These are phyloP conservation scores for Pulveroboletus ravenelii DNA, from an alignment of 768 basidiomycete species.

Conservation along the genomic window DNA sequence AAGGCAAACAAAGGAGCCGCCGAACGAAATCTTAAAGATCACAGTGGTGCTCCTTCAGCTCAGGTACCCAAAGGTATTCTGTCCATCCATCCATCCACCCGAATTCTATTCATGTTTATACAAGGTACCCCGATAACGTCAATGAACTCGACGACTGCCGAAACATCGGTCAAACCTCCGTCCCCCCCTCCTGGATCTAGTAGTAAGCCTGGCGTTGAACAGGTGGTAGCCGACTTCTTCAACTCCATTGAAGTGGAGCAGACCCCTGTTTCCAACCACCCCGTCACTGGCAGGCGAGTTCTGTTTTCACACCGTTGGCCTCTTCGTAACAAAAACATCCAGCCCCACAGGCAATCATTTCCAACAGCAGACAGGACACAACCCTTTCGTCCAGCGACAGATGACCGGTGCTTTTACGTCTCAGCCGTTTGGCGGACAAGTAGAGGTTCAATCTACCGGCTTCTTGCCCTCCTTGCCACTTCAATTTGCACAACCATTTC, in stretches of 20 bases:
- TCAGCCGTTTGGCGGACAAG: conserved; percentile 42
- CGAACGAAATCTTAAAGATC: conserved; percentile 35
- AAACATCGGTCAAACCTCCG: conserved; percentile 20
- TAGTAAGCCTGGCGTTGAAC: conserved; percentile 36
- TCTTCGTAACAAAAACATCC: conserved; percentile 9
- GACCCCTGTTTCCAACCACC: conserved; percentile 64
- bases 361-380: conserved; percentile 57
- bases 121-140: conserved; percentile 17
- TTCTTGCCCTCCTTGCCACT: conserved; percentile 42
- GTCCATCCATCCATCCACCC: too few relatives aligned
- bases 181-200: conserved; percentile 22
- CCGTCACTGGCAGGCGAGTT: conserved; percentile 49
- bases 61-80: conserved; percentile 17
- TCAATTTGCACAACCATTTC: conserved; percentile 31
- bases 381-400: conserved; percentile 72
- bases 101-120: conserved; percentile 3
- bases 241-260: conserved; percentile 79
- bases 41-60: conserved; percentile 7
- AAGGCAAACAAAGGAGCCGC: conserved; percentile 69
- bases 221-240: conserved; percentile 80
- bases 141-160: conserved; percentile 16
- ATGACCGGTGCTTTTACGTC: conserved; percentile 42
- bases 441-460: conserved; percentile 55
- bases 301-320: background rate
- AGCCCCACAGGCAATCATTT: conserved; percentile 50